Evolutionary conservation across 306 rosid genomes (phyloP), one percentile per base, ranked within the genome.

Genomic region (Ceratonia siliqua): DNA sequence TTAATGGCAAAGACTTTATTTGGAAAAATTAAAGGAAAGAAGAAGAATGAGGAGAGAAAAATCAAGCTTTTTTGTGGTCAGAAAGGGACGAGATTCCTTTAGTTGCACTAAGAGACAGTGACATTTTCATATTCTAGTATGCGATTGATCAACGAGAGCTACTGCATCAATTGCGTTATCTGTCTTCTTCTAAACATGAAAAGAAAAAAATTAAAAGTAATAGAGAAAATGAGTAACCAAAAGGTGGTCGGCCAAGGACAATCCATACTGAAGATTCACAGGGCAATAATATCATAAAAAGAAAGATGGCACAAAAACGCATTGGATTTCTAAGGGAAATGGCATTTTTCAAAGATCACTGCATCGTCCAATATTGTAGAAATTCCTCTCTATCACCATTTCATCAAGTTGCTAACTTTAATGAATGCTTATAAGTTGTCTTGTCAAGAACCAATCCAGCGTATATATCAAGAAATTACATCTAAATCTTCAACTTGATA

Each of bases 391-490:
- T 13, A 80, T 80, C 41, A 10, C n/a, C 42, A 38, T 65, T 39
- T 49, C 42, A 50, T 48, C 71, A 50, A 55, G 70, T 82, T 68
- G 75, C 68, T 49, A 48, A 33, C 28, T 73, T 68, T 12, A 21
- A 46, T 25, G 41, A 36, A 43, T 69, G 12, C 53, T 17, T 20
- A 41, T 52, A 38, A 68, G 52, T 50, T 71, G 73, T 79, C 82
- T 75, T 61, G 52, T 83, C 82, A 76, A 72, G 77, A 79, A 72
- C 28, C 76, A 71, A 57, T 58, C 62, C 70, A 75, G 32, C 53
- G 59, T 0, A 43, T 43, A 20, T 42, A 70, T 62, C 53, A 38
- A 32, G 20, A 17, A 21, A 24, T 15, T n/a, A 62, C 54, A 42
- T 70, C 12, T 45, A 68, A 75, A 81, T 45, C 70, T 35, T 61